phyloP scores from a whole-genome alignment of 192 early-diverging fungal species.

The Umbelopsis sp. region DNA sequence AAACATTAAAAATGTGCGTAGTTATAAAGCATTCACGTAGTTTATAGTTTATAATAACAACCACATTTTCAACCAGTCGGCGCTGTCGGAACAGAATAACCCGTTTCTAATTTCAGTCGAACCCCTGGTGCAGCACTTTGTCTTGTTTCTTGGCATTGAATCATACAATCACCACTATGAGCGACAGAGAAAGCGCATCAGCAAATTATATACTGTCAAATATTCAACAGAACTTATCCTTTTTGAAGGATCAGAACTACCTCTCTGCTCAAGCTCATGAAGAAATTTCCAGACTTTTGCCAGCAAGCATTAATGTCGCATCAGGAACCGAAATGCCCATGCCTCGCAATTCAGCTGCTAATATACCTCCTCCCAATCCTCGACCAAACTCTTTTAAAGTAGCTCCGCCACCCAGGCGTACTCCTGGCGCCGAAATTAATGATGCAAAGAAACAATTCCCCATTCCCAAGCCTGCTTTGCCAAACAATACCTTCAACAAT shows the following conservation, averaged over 20 bases:
- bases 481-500: background rate
- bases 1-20: no score
- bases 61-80: no score
- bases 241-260: constrained; percentile 28
- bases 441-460: constrained; percentile 4
- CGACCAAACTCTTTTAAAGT: background rate
- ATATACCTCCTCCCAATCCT: constrained; percentile 3
- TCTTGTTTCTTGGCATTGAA: background rate
- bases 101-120: background rate
- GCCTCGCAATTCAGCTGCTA: constrained; percentile 29
- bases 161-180: constrained; percentile 5
- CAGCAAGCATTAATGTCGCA: background rate
- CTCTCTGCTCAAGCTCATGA: constrained; percentile 25
- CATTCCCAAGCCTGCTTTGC: background rate
- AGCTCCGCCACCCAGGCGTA: background rate
- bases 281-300: constrained; percentile 26
- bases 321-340: background rate
- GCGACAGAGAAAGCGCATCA: constrained; percentile 17
- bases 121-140: background rate
- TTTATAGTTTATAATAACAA: no score
- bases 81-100: background rate
- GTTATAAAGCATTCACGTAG: no score
- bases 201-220: constrained; percentile 27
- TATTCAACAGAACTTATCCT: constrained; percentile 25
- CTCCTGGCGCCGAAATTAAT: background rate